A percentile compares a stretch with the other conserved stretches of the same genome.
Evolutionary conservation across 2,329 filamentous ascomycete species (phyloP).

Genomic region (Mycogone perniciosa): DNA sequence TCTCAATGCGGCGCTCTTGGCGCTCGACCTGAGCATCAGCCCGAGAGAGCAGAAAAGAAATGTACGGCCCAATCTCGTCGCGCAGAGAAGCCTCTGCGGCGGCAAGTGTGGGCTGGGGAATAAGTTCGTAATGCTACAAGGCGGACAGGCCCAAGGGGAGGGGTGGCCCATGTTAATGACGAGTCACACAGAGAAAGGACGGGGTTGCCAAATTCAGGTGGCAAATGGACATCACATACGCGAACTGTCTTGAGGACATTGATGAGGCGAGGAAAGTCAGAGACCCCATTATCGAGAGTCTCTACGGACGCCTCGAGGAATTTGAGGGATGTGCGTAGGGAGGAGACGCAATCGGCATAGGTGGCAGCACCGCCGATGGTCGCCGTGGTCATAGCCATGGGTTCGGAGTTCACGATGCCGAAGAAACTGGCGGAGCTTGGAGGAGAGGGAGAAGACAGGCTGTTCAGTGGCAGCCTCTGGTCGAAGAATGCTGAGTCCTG

Average conservation of each 20-base stretch:
- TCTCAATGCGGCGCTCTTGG: conserved; percentile 74
- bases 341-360: conserved; percentile 54
- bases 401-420: conserved; percentile 11
- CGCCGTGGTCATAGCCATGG: conserved; percentile 19
- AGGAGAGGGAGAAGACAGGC: background rate
- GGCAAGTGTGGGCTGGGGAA: conserved; percentile 75
- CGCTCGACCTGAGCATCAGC: conserved; percentile 81
- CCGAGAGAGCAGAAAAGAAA: conserved; percentile 69
- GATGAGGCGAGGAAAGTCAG: conserved; percentile 51
- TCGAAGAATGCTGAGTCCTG: conserved; percentile 8
- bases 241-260: conserved; percentile 52
- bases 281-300: conserved; percentile 49
- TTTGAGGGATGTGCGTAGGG: conserved; percentile 53
- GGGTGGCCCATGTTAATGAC: conserved; percentile 5
- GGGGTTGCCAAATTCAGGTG: background rate
- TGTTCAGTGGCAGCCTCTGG: background rate
- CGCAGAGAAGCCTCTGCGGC: conserved; percentile 78
- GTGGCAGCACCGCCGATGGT: conserved; percentile 25
- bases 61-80: conserved; percentile 84
- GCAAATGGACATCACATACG: conserved; percentile 31
- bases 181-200: background rate
- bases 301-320: conserved; percentile 55
- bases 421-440: conserved; percentile 4
- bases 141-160: background rate
- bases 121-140: conserved; percentile 79